Base-by-base conservation (phyloP, 495 filamentous ascomycete genomes). In the Penicillium lividum region DNA sequence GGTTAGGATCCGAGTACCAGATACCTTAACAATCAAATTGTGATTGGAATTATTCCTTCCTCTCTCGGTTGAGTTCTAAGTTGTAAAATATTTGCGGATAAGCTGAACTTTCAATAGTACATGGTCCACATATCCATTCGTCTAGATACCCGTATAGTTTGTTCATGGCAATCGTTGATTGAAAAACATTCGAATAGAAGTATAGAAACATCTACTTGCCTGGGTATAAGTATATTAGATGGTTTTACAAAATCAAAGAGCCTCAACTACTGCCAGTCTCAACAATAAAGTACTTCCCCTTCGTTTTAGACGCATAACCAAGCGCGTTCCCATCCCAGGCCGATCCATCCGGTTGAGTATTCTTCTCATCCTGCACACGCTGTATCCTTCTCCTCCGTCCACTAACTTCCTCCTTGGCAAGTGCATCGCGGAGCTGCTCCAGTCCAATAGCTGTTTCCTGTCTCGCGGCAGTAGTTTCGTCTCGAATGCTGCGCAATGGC, bases 201-300 rank as follows among this genome's bases (percentile, higher is more conserved):
- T 22, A 18, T 33, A 61, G 54, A 31, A 53, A 51, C 29, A 54
- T 43, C 48, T 50, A 50, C 27, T 45, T 10, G 4, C 9, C 27
- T 45, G 54, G 48, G 52, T 53, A 49, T 54, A 22, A 31, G n/a
- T 62, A 54, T 58, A 51, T 51, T 57, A 57, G 44, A 54, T 15
- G 15, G 15, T 15, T 31, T 53, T 25, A 49, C 36, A n/a, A 16
- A 28, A 6, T 22, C 11, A 46, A n/a, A 55, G 10, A n/a, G 43
- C 34, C 13, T 53, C 34, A 42, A 47, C 51, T 54, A 7, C 51
- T 66, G 51, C 66, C 80, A 54, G 84, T 90, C 58, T 92, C 84
- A 18, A 96, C 92, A 38, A 93, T 85, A 57, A 96, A 93, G 68
- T 86, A 96, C 60, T 77, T 81, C 27, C 89, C 90, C 9, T 82